Percentiles rank a stretch among this genome's conserved stretches.
Evolutionary conservation across 2,329 filamentous ascomycete species (phyloP).

Genomic region (Exophiala viscosa): DNA sequence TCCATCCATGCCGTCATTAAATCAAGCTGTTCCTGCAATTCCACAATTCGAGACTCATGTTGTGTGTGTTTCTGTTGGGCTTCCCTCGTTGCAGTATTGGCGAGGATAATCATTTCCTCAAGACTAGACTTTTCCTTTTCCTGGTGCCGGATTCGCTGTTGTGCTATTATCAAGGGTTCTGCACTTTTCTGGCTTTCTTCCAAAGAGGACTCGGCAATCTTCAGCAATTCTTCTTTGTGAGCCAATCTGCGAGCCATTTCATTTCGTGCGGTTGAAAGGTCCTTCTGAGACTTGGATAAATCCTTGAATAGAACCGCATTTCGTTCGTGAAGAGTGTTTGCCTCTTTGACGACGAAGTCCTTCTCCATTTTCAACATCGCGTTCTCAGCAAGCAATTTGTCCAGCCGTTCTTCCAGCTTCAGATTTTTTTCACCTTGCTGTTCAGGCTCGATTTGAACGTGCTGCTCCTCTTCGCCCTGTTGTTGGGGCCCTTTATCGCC

Average conservation of each 20-base stretch:
- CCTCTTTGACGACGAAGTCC: neutral
- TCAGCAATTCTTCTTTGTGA: neutral
- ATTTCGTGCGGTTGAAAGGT: neutral
- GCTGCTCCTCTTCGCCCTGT: neutral
- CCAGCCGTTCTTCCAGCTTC: neutral
- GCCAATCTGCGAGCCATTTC: neutral
- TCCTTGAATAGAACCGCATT: neutral
- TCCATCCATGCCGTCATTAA: neutral
- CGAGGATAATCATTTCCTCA: neutral
- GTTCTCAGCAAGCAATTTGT: neutral
- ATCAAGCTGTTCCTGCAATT: neutral
- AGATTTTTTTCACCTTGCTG: neutral
- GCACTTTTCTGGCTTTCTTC: neutral
- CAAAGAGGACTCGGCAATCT: neutral
- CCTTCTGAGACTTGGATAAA: neutral
- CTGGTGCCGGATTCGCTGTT: neutral
- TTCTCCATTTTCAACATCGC: neutral
- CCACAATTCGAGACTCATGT: neutral
- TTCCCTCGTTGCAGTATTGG: neutral
- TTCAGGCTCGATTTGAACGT: neutral
- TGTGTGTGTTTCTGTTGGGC: neutral
- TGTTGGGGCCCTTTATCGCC: neutral
- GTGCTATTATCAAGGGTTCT: neutral
- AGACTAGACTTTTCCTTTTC: neutral
- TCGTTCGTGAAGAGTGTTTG: neutral